phyloP scores from a whole-genome alignment of 768 basidiomycete genomes.

The Calocybe indica region DNA sequence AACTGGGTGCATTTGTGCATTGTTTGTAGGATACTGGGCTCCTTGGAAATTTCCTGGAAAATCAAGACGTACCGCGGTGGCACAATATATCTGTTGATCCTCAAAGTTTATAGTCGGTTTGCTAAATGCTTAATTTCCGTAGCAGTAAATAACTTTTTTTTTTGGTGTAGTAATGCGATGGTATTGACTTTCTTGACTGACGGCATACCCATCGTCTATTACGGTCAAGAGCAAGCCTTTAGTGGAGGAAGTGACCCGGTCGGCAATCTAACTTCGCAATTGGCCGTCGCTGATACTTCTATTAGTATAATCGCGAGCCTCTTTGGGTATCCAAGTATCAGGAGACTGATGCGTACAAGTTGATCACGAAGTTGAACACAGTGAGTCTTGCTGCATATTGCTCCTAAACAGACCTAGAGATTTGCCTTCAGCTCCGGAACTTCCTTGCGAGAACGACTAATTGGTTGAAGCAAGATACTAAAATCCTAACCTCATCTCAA shows the following conservation, averaged over 20 bases:
- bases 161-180: conserved; percentile 57
- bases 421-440: conserved; percentile 49
- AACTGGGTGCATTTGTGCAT: background rate
- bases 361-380: conserved; percentile 57
- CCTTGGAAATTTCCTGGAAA: conserved; percentile 77
- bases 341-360: conserved; percentile 50
- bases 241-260: conserved; percentile 63
- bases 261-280: conserved; percentile 13
- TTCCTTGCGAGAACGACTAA: conserved; percentile 49
- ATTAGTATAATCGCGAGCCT: conserved; percentile 67
- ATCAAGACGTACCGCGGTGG: conserved; percentile 76
- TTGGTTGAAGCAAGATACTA: conserved; percentile 47
- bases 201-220: conserved; percentile 81
- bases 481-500: conserved; percentile 44
- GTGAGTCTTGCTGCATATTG: conserved; percentile 19
- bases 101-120: conserved; percentile 58
- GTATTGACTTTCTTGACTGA: conserved; percentile 71
- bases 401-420: background rate
- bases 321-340: conserved; percentile 66
- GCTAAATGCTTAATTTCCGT: background rate
- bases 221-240: conserved; percentile 75
- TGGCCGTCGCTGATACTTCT: conserved; percentile 1
- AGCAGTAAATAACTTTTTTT: background rate
- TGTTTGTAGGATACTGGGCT: conserved; percentile 29
- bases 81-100: conserved; percentile 65